These are phyloP conservation scores for Incumbomyces delicatus DNA, from an alignment of 2,329 filamentous ascomycete species.

Conservation along the genomic window DNA sequence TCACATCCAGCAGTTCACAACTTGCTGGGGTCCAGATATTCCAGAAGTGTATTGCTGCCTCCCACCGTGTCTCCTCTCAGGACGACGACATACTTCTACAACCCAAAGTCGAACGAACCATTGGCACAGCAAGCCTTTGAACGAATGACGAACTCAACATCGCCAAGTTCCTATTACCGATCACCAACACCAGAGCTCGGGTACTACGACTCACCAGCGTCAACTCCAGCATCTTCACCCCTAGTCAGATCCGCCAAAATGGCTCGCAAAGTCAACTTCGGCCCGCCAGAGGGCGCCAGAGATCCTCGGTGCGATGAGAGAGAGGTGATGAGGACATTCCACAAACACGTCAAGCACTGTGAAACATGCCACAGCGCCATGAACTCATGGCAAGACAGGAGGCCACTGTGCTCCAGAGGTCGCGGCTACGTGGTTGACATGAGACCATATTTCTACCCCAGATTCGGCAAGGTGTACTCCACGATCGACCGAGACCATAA, in stretches of 20 bases:
- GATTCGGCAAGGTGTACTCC: constrained; percentile 3
- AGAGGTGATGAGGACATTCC: constrained; percentile 3
- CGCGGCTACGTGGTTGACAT: constrained; percentile 4
- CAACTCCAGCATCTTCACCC: constrained; percentile 4
- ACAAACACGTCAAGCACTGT: constrained; percentile 4
- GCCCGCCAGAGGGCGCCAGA: constrained; percentile 1
- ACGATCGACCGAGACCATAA: background rate
- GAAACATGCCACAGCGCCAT: constrained; percentile 2
- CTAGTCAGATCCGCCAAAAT: background rate
- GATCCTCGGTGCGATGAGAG: constrained; percentile 3
- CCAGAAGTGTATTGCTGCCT: no score
- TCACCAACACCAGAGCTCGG: constrained; percentile 3
- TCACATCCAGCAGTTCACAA: no score
- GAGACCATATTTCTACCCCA: constrained; percentile 5
- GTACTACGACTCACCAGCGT: background rate
- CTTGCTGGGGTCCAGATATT: no score
- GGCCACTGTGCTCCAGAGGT: background rate
- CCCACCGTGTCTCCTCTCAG: constrained; percentile 3
- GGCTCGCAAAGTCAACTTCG: constrained; percentile 6
- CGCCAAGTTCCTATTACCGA: background rate
- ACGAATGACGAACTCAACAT: background rate
- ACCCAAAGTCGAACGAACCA: background rate
- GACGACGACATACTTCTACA: constrained; percentile 4
- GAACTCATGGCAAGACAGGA: background rate
- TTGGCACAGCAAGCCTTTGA: background rate